Percentiles rank a stretch among this genome's conserved stretches.
phyloP scores from a whole-genome alignment of 257 asterid species.

The Anisodus acutangulus region DNA sequence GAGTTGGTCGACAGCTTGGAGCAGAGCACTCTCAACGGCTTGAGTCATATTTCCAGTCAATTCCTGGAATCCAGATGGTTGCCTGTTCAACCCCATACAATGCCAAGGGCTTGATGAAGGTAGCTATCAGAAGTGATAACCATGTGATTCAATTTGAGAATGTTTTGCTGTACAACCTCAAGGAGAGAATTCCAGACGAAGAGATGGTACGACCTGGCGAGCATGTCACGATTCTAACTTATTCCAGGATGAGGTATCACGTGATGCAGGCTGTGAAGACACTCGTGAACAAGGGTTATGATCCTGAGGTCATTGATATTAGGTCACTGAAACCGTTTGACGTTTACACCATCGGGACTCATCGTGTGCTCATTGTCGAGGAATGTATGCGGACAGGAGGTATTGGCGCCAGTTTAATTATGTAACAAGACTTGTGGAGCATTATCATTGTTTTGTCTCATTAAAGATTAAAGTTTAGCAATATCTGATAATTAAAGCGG shows the following conservation, averaged over 20 bases:
- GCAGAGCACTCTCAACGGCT: conserved; percentile 95
- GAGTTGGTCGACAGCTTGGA: conserved; percentile 90
- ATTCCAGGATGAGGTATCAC: conserved; percentile 88
- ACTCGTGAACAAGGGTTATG: conserved; percentile 74
- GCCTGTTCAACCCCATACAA: conserved; percentile 86
- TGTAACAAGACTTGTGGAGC: conserved; percentile 15
- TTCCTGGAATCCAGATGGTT: conserved; percentile 87
- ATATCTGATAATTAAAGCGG: not conserved
- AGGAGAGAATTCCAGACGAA: conserved; percentile 84
- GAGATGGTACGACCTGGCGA: conserved; percentile 87
- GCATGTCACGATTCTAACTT: conserved; percentile 71
- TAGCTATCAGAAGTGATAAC: conserved; percentile 79
- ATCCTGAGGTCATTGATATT: conserved; percentile 87
- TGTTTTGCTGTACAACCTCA: conserved; percentile 77
- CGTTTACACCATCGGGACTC: conserved; percentile 76
- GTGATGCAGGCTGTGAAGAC: conserved; percentile 91
- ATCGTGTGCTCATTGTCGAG: conserved; percentile 76
- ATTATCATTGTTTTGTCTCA: conserved; percentile 1
- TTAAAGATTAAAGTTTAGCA: not conserved
- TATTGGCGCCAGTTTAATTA: conserved; percentile 77
- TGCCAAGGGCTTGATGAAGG: conserved; percentile 86
- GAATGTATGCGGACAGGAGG: conserved; percentile 96
- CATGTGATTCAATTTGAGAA: conserved; percentile 84
- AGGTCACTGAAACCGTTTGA: conserved; percentile 85
- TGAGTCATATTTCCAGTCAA: conserved; percentile 81